Percentiles rank a stretch among this genome's conserved stretches.
Evolutionary conservation across 169 alveolate genomes (phyloP).

Genomic region (Theileria sp.): DNA sequence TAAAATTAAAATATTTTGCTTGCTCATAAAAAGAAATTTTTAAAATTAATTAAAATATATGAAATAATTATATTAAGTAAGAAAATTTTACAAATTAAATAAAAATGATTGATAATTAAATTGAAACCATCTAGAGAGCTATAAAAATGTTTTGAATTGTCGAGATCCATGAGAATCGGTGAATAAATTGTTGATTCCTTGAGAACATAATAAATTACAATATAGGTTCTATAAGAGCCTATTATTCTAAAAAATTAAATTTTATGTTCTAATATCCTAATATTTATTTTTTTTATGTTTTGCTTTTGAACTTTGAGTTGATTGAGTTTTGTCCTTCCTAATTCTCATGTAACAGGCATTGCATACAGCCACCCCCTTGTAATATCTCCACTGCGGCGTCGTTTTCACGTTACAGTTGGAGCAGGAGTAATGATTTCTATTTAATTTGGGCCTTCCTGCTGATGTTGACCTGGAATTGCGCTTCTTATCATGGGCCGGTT

Average conservation of each 20-base stretch:
- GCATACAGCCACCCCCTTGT: constrained; percentile 73
- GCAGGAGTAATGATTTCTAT: constrained; percentile 56
- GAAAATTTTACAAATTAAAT: background rate
- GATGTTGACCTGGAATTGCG: constrained; percentile 6
- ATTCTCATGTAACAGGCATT: constrained; percentile 80
- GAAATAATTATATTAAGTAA: background rate
- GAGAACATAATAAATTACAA: background rate
- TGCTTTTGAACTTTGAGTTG: constrained; percentile 1
- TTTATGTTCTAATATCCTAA: background rate
- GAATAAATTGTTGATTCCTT: background rate
- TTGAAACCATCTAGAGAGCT: background rate
- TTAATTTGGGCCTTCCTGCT: constrained; percentile 59
- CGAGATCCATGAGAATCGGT: background rate
- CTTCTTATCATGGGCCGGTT: constrained; percentile 15
- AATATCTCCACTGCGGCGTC: constrained; percentile 77
- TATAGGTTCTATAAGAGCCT: constrained; percentile 4
- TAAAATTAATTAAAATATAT: too few relatives aligned
- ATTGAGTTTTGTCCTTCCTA: constrained; percentile 50
- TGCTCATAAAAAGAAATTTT: background rate
- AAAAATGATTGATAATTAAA: background rate
- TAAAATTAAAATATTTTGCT: background rate
- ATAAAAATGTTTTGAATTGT: background rate
- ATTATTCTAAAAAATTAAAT: constrained; percentile 12
- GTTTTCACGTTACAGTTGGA: constrained; percentile 62
- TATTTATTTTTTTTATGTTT: constrained; percentile 2